These are phyloP conservation scores for Fusarium duplospermum DNA, from an alignment of 2,329 filamentous ascomycete genomes.

Conservation along the genomic window DNA sequence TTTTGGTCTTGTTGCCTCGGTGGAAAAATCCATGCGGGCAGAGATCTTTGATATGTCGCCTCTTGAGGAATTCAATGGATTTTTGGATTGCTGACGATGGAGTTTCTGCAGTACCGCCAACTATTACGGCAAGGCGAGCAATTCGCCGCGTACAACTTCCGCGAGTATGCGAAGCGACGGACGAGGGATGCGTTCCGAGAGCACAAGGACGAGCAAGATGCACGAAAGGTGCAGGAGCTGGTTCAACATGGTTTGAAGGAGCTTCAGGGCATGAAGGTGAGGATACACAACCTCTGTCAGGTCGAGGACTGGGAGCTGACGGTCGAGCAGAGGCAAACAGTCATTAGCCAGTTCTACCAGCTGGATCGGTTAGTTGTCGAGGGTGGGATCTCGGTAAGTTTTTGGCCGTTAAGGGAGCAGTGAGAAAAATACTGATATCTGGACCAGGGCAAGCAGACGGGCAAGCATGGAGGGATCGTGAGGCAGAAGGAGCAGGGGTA, in stretches of 20 bases:
- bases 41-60: constrained; percentile 5
- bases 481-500: constrained; percentile 85
- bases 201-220: constrained; percentile 77
- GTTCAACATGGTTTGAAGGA: constrained; percentile 90
- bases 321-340: constrained; percentile 83
- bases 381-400: constrained; percentile 77
- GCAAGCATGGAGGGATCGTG: constrained; percentile 72
- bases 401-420: not conserved
- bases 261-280: constrained; percentile 89
- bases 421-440: constrained; percentile 23
- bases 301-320: constrained; percentile 7
- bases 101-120: constrained; percentile 80
- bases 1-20: not conserved
- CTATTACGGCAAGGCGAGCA: constrained; percentile 86
- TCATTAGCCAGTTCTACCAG: constrained; percentile 95
- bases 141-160: constrained; percentile 96
- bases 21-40: constrained; percentile 27
- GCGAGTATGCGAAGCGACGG: constrained; percentile 93
- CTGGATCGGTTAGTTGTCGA: constrained; percentile 92
- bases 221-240: constrained; percentile 84
- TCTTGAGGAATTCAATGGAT: not conserved
- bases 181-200: constrained; percentile 93
- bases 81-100: constrained; percentile 27
- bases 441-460: constrained; percentile 75
- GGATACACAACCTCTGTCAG: constrained; percentile 9